phyloP scores from a whole-genome alignment of 495 filamentous ascomycete genomes.

The Cairneyella variabilis region DNA sequence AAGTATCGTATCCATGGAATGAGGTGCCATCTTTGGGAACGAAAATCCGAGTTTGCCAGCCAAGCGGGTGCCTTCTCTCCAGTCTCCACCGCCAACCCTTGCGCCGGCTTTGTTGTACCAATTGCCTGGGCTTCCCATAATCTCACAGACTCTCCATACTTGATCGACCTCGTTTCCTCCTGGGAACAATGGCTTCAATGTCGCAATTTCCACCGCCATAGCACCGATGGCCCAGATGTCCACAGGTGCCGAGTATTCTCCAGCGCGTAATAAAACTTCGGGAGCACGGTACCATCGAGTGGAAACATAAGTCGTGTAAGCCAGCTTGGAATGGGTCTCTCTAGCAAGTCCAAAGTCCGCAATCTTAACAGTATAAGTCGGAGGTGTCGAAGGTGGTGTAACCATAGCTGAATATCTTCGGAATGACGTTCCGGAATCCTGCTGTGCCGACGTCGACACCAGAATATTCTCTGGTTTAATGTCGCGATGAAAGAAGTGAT shows the following conservation, averaged over 20 bases:
- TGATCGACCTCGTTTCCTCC: conserved; percentile 98
- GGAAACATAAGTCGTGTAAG: conserved; percentile 98
- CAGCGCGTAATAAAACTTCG: conserved; percentile 89
- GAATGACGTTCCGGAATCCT: conserved; percentile 76
- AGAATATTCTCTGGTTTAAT: conserved; percentile 99
- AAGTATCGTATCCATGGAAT: conserved; percentile 92
- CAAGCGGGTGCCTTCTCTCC: conserved; percentile 89
- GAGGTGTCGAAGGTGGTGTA: conserved; percentile 91
- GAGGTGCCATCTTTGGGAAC: conserved; percentile 99
- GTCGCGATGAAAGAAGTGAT: conserved; percentile 97
- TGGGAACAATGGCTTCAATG: conserved; percentile 93
- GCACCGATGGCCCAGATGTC: conserved; percentile 99
- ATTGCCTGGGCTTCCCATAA: conserved; percentile 98
- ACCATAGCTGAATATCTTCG: conserved; percentile 88
- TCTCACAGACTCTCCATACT: conserved; percentile 98
- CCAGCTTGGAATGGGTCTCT: conserved; percentile 92
- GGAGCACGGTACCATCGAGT: conserved; percentile 98
- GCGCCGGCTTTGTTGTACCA: conserved; percentile 91
- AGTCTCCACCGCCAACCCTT: conserved; percentile 93
- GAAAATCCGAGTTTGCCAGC: conserved; percentile 97
- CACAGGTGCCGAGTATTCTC: conserved; percentile 95
- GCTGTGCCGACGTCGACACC: conserved; percentile 83
- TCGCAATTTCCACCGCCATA: conserved; percentile 99
- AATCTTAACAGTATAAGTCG: conserved; percentile 94
- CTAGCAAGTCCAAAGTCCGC: conserved; percentile 98